Conservation (phyloP, 768 basidiomycete species). For the Mycena filopes region DNA sequence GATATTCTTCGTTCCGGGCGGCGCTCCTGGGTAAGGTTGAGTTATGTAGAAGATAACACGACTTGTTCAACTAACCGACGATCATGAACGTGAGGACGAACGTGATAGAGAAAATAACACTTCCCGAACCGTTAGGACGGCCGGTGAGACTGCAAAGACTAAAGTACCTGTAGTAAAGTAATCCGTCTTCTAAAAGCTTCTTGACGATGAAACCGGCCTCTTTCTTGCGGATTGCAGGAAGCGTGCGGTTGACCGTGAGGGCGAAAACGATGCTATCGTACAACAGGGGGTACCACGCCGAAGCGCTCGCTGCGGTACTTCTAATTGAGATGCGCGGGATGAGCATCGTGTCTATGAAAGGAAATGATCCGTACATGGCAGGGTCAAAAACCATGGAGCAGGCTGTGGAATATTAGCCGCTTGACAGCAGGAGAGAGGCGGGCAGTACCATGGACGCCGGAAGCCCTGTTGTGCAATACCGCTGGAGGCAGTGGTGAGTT, state of each 20-base stretch:
- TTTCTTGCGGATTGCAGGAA: slow-evolving; percentile 35
- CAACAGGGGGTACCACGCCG: slow-evolving; percentile 44
- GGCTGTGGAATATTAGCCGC: slow-evolving; percentile 33
- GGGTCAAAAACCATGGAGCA: slow-evolving; percentile 52
- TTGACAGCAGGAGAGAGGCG: neutral
- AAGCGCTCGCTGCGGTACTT: slow-evolving; percentile 40
- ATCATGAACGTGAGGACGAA: slow-evolving; percentile 44
- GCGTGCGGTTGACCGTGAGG: slow-evolving; percentile 40
- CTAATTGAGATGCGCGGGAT: slow-evolving; percentile 19
- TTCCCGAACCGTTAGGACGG: slow-evolving; percentile 1
- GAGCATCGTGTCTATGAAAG: neutral
- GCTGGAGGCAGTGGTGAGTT: slow-evolving; percentile 1
- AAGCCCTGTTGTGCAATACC: slow-evolving; percentile 25
- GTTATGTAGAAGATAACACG: neutral
- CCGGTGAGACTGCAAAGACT: neutral
- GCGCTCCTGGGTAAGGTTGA: slow-evolving; percentile 24
- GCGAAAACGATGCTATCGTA: slow-evolving; percentile 42
- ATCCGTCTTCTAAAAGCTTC: slow-evolving; percentile 40
- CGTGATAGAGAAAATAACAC: slow-evolving; percentile 42
- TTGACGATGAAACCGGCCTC: slow-evolving; percentile 36
- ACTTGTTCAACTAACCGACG: slow-evolving; percentile 16
- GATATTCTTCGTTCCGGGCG: slow-evolving; percentile 42
- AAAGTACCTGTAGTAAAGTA: slow-evolving; percentile 41
- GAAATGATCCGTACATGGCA: slow-evolving; percentile 29
- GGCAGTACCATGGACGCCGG: slow-evolving; percentile 25